phyloP scores from a whole-genome alignment of 1,284 basidiomycete genomes.

The Fomitopsis betulina region DNA sequence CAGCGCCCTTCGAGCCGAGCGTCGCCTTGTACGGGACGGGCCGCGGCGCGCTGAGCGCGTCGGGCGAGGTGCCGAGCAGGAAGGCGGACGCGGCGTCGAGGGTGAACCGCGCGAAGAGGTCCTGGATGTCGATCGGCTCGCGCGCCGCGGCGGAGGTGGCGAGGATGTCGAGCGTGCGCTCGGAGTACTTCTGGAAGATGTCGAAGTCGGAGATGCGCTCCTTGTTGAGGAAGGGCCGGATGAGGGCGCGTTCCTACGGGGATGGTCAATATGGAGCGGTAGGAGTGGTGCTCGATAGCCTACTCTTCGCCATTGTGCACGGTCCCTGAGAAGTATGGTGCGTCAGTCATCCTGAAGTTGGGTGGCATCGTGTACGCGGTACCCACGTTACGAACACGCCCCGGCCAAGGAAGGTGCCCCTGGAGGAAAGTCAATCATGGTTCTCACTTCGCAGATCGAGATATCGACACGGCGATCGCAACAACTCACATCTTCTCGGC shows the following conservation, averaged over 20 bases:
- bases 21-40: slow-evolving; percentile 22
- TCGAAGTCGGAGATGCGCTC: slow-evolving; percentile 9
- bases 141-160: not conserved
- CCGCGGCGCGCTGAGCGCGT: slow-evolving; percentile 23
- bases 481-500: slow-evolving; percentile 54
- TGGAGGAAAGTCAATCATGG: slow-evolving; percentile 18
- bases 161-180: slow-evolving; percentile 3
- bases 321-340: not conserved
- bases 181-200: slow-evolving; percentile 3
- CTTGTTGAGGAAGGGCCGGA: slow-evolving; percentile 11
- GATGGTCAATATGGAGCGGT: not conserved
- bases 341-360: not conserved
- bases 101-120: slow-evolving; percentile 30
- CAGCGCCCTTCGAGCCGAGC: slow-evolving; percentile 8
- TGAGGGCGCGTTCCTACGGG: slow-evolving; percentile 3
- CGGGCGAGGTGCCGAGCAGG: slow-evolving; percentile 30
- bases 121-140: slow-evolving; percentile 18
- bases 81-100: slow-evolving; percentile 35
- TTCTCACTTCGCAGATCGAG: not conserved
- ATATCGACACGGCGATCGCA: not conserved
- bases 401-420: slow-evolving; percentile 39
- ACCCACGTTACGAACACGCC: slow-evolving; percentile 6
- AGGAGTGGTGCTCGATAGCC: not conserved
- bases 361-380: not conserved
- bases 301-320: slow-evolving; percentile 4